Conservation (phyloP, 495 filamentous ascomycete species). For the Wilcoxina mikolae region DNA sequence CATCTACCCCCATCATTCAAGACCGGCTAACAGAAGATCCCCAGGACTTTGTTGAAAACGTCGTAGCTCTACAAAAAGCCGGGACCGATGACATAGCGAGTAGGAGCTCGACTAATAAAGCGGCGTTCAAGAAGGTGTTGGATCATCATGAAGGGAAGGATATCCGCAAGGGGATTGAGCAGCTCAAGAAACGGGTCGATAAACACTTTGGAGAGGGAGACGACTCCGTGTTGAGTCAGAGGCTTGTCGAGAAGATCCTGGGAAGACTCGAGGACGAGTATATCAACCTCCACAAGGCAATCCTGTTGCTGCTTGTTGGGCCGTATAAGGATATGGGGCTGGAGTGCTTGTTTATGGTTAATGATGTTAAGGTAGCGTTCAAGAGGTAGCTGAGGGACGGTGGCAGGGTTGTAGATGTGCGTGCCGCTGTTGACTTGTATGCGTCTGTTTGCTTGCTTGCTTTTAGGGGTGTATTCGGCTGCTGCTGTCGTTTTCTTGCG, state of each 20-base stretch:
- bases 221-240: constrained; percentile 40
- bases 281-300: constrained; percentile 53
- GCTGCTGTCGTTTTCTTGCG: no score
- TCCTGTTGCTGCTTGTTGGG: constrained; percentile 42
- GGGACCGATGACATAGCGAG: constrained; percentile 42
- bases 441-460: no score
- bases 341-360: constrained; percentile 47
- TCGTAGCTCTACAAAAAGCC: constrained; percentile 49
- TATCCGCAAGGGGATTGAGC: constrained; percentile 67
- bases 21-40: neutral
- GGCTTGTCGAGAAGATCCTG: constrained; percentile 62
- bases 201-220: constrained; percentile 83
- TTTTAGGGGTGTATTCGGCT: no score
- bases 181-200: constrained; percentile 75
- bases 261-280: constrained; percentile 69
- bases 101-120: constrained; percentile 63
- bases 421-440: no score
- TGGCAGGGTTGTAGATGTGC: no score
- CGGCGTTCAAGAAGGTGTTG: constrained; percentile 70
- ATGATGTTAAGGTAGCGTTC: constrained; percentile 43
- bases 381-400: constrained; percentile 27
- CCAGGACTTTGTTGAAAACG: constrained; percentile 74
- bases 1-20: neutral
- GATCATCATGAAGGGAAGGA: constrained; percentile 66
- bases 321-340: constrained; percentile 49